phyloP scores from a whole-genome alignment of 352 stramenopile genomes.

The Pythium vanterpoolii region DNA sequence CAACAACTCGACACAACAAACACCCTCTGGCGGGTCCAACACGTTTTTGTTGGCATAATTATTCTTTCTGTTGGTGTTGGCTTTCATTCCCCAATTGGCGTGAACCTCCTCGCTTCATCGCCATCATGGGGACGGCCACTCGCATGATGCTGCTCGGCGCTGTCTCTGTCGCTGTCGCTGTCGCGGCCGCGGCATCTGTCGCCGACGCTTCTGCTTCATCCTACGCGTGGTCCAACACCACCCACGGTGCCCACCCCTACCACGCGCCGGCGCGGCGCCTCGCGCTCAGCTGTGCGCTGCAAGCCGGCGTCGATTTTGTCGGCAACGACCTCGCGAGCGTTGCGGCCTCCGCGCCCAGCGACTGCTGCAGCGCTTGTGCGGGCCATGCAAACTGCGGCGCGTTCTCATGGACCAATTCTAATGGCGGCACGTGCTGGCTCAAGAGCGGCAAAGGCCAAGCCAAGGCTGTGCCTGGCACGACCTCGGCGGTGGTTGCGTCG shows the following conservation, averaged over 20 bases:
- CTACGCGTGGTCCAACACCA: constrained; percentile 1
- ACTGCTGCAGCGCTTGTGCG: constrained; percentile 1
- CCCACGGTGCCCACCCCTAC: background rate
- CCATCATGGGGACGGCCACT: background rate
- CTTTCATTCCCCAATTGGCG: constrained; percentile 4
- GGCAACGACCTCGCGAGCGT: constrained; percentile 6
- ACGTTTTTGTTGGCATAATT: background rate
- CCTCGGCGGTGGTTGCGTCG: background rate
- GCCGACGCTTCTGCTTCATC: background rate
- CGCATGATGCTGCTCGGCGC: background rate
- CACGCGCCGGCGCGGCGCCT: constrained; percentile 1
- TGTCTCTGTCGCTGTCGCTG: background rate
- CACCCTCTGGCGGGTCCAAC: too few relatives aligned
- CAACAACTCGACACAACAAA: too few relatives aligned
- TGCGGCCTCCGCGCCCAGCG: background rate
- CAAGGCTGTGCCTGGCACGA: background rate
- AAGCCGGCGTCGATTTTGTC: constrained; percentile 3
- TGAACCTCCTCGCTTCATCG: background rate
- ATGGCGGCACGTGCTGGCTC: constrained; percentile 23
- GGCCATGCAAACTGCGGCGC: constrained; percentile 1
- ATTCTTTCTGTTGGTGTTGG: background rate
- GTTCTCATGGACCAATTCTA: constrained; percentile 14
- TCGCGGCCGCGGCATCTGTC: background rate
- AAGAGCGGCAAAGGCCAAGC: constrained; percentile 15
- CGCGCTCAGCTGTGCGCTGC: constrained; percentile 5